Conservation (phyloP, 1,284 basidiomycete genomes). For the Cutaneotrichosporon sp. region DNA sequence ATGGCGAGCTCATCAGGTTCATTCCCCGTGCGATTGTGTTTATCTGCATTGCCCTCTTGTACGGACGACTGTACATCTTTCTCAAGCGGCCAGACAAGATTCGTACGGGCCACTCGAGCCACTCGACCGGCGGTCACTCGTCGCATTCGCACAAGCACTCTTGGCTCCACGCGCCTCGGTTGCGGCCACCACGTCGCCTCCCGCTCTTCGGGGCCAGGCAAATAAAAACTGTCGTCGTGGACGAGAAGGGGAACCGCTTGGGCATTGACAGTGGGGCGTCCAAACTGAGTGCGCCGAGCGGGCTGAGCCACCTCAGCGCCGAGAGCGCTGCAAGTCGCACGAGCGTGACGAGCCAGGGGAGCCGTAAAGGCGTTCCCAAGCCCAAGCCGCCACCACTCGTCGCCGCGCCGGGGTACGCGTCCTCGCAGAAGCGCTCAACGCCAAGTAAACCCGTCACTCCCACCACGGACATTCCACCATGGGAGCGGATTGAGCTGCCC, state of each 20-base stretch:
- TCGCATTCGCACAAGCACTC: slow-evolving; percentile 1
- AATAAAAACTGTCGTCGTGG: slow-evolving; percentile 6
- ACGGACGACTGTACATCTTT: slow-evolving; percentile 47
- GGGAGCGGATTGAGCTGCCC: slow-evolving; percentile 47
- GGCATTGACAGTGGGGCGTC: not conserved
- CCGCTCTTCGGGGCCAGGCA: not conserved
- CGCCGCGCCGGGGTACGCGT: not conserved
- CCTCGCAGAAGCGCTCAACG: not conserved
- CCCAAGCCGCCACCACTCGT: not conserved
- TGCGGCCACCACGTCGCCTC: not conserved
- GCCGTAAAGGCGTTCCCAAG: not conserved
- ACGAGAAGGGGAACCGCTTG: not conserved
- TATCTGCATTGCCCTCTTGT: slow-evolving; percentile 41
- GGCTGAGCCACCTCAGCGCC: not conserved
- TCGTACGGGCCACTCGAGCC: slow-evolving; percentile 31
- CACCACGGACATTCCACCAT: slow-evolving; percentile 37
- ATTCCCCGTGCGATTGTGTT: slow-evolving; percentile 43
- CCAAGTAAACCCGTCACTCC: not conserved
- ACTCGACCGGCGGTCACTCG: slow-evolving; percentile 9
- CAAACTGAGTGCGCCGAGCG: too few species aligned
- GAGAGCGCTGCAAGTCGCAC: not conserved
- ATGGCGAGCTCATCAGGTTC: slow-evolving; percentile 48
- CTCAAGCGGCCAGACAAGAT: slow-evolving; percentile 48
- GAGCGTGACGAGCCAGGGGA: not conserved
- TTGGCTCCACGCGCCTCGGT: slow-evolving; percentile 10